A percentile compares a stretch with the other conserved stretches of the same genome.
Conservation (phyloP, 192 early-diverging fungal genomes). For the Coemansia sp. region DNA sequence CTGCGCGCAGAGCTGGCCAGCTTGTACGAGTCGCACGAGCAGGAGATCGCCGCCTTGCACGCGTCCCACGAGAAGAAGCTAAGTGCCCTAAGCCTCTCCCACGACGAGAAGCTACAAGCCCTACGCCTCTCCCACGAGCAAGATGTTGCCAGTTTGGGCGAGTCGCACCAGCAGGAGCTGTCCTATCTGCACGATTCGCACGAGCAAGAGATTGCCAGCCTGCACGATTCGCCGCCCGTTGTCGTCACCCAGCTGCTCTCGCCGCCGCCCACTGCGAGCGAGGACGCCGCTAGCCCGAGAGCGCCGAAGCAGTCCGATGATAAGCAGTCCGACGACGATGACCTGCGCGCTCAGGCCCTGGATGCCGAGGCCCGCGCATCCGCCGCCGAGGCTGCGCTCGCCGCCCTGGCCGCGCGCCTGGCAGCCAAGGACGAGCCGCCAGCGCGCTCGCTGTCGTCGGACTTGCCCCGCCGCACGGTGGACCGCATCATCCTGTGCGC, state of each 20-base stretch:
- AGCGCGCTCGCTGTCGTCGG: conserved; percentile 8
- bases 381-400: conserved; percentile 33
- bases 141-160: conserved; percentile 6
- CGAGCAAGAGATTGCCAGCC: conserved; percentile 6
- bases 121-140: conserved; percentile 18
- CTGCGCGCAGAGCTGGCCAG: neutral
- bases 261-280: conserved; percentile 37
- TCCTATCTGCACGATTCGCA: conserved; percentile 15
- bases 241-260: conserved; percentile 1
- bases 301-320: neutral
- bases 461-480: conserved; percentile 23
- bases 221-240: neutral
- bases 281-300: neutral
- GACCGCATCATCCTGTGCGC: conserved; percentile 39
- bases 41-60: neutral
- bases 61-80: neutral
- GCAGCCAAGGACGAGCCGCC: neutral
- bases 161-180: conserved; percentile 18
- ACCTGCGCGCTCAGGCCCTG: conserved; percentile 13
- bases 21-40: neutral
- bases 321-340: conserved; percentile 11
- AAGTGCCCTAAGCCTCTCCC: conserved; percentile 4
- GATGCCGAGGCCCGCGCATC: conserved; percentile 45
- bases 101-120: conserved; percentile 4
- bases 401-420: conserved; percentile 13